Evolutionary conservation across 139 green algal genomes (phyloP).

Genomic region (Chloropicon primus): DNA sequence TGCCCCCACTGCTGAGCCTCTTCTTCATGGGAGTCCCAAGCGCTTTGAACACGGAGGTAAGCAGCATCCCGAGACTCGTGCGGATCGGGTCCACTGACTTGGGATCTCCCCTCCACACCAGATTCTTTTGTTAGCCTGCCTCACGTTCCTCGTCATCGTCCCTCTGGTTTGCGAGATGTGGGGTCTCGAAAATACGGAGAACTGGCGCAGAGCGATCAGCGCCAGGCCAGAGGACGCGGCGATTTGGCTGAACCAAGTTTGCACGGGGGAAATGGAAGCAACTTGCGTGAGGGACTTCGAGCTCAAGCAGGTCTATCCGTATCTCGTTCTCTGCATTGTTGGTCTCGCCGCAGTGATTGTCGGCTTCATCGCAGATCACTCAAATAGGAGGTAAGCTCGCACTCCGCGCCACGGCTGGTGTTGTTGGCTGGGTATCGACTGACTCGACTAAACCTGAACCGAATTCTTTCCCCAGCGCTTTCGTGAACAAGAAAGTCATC

Average conservation of each 20-base stretch:
- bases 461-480: too few relatives aligned
- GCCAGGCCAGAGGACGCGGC: too few relatives aligned
- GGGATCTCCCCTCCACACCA: too few relatives aligned
- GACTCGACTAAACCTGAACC: too few relatives aligned
- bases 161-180: neutral
- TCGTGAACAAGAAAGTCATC: neutral
- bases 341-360: too few relatives aligned
- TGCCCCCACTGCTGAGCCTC: neutral
- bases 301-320: neutral
- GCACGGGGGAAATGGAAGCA: neutral
- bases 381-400: too few relatives aligned
- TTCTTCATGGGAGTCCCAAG: neutral
- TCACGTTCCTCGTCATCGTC: neutral
- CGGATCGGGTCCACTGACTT: too few relatives aligned
- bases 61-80: too few relatives aligned
- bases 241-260: neutral
- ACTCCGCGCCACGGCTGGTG: too few relatives aligned
- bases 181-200: neutral
- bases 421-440: too few relatives aligned
- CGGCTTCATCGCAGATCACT: too few relatives aligned
- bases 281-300: neutral
- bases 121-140: neutral
- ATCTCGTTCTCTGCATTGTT: neutral
- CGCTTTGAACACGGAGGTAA: neutral
- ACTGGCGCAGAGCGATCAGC: neutral